Evolutionary conservation across 257 asterid genomes (phyloP), one percentile per base, ranked within the genome.

Genomic region (Plantago major): DNA sequence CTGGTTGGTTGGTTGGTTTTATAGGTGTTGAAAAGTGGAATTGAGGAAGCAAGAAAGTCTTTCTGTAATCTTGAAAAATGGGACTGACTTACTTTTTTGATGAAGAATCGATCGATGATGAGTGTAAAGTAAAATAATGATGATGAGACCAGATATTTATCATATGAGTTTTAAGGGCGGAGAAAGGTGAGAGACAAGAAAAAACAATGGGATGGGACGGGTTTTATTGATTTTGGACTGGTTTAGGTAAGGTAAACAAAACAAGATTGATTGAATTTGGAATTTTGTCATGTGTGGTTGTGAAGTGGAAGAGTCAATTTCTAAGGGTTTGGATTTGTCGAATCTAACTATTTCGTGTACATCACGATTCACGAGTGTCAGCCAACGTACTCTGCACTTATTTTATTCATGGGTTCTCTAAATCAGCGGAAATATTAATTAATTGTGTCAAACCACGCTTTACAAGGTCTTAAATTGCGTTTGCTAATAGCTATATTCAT

Each of bases 261-360:
- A 22, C 26, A 22, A 33, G 17, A 53, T 38, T 52, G 17, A 10
- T 15, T 2, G 7, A 10, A 3, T 52, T 52, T 52, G 57, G 11
- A 19, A 4, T 52, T 10, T 26, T 53, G 6, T 22, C 15, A 53
- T n/a, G 42, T 53, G 58, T 53, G 42, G 58, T 16, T 26, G 14
- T 57, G 26, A 30, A 42, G 62, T 57, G 48, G 14, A 15, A 38
- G 49, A 11, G 54, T 50, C 16, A 19, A 42, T 3, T 58, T 67
- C 40, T 48, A 57, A 53, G 49, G 15, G 50, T 42, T 60, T 71
- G 54, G 43, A 14, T 62, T 46, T 48, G 63, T 22, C 8, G 57
- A 58, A 66, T 52, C 22, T 47, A 7, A 43, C 33, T 1, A 12
- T 5, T 11, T 14, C 10, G 11, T 2, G 10, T 46, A 51, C 9